These are phyloP conservation scores for Vicia faba DNA, from an alignment of 306 rosid genomes.

Conservation along the genomic window DNA sequence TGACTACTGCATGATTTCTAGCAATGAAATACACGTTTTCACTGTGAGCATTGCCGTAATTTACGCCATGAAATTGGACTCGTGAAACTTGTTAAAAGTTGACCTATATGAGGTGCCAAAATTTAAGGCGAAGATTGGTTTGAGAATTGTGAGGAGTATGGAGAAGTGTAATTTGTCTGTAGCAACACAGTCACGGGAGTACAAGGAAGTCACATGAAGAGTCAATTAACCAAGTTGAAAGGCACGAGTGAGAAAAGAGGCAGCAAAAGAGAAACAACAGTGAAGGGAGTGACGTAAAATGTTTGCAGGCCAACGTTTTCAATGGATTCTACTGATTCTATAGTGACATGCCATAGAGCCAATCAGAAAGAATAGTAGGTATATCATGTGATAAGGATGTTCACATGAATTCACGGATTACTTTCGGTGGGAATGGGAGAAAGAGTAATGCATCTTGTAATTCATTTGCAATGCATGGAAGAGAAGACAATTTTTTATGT, in stretches of 20 bases:
- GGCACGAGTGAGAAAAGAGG: conserved; percentile 13
- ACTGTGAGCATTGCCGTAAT: conserved; percentile 40
- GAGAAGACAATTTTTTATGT: conserved; percentile 7
- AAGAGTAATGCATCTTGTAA: conserved; percentile 7
- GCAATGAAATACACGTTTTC: background rate
- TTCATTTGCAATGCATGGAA: conserved; percentile 3
- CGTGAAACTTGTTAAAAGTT: conserved; percentile 20
- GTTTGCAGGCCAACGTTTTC: conserved; percentile 38
- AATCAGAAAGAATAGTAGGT: conserved; percentile 29
- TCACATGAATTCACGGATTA: conserved; percentile 44
- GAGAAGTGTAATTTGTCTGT: conserved; percentile 40
- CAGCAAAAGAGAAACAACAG: conserved; percentile 13
- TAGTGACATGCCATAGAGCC: background rate
- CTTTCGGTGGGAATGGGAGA: conserved; percentile 46
- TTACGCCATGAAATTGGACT: conserved; percentile 35
- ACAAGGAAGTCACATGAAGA: conserved; percentile 52
- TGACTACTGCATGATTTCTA: background rate
- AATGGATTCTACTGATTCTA: conserved; percentile 25
- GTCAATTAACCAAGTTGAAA: conserved; percentile 30
- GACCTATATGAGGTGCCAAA: conserved; percentile 20
- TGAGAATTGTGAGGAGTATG: conserved; percentile 5
- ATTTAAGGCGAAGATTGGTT: conserved; percentile 39
- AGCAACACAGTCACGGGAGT: conserved; percentile 56
- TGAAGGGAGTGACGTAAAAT: background rate
- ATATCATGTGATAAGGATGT: conserved; percentile 49